Evolutionary conservation across 306 rosid genomes (phyloP), one percentile per base, ranked within the genome.

Genomic region (Vigna radiata): DNA sequence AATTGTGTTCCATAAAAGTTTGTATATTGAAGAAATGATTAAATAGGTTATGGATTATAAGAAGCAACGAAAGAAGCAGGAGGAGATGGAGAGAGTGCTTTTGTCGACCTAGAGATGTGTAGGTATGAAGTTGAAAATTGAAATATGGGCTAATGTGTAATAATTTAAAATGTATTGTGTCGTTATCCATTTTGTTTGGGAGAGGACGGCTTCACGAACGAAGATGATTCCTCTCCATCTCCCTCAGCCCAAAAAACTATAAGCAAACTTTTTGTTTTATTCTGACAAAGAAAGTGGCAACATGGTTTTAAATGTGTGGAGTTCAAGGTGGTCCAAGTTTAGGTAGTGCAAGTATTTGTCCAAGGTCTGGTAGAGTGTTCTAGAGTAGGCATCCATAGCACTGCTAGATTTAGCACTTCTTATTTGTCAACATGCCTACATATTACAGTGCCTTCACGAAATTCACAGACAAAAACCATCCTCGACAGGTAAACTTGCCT

Each of bases 401-500:
- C 14, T 21, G 15, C 73, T 66, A 23, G 16, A 23, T 23, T 67
- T 50, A 64, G 44, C 44, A 44, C 41, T 66, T 64, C 13, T 50
- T 62, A 33, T 60, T 75, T 49, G 52, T 48, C 54, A 75, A 50
- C 61, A 58, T 44, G 17, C 70, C 61, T 1, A 46, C 0, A 2
- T 25, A 58, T 67, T 66, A 56, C 56, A 41, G 1, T 16, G 7
- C 4, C 11, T 53, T 33, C 65, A 23, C 13, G 2, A 64, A 64
- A 53, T 54, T 80, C 53, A 59, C 8, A 61, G 68, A 69, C 62
- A 70, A 70, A 81, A 62, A 5, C 6, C 69, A 19, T 1, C 16
- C 33, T 62, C 31, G 18, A 78, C 4, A 19, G 7, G 9, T 75
- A 68, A 67, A 82, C 79, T 82, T 77, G 61, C 83, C 83, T 66